Conservation (phyloP, 768 basidiomycete genomes). For the Boletellus sp. region DNA sequence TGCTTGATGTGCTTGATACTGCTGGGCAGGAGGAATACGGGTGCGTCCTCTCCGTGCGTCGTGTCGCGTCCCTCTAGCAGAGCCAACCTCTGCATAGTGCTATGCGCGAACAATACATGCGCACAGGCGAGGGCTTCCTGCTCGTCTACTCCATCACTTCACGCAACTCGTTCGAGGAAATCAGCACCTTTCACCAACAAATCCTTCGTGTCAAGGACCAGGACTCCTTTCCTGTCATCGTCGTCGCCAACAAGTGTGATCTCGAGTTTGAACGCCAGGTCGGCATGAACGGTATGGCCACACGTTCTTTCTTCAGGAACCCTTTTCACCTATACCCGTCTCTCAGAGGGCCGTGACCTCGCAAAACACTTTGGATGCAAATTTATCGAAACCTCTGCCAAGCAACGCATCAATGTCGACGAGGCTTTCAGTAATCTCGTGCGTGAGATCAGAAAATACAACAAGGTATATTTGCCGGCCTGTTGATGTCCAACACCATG, state of each 20-base stretch:
- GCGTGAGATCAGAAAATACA: slow-evolving; percentile 89
- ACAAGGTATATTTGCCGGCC: slow-evolving; percentile 57
- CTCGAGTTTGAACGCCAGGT: slow-evolving; percentile 95
- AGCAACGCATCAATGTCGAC: slow-evolving; percentile 94
- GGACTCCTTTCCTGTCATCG: slow-evolving; percentile 91
- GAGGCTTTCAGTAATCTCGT: slow-evolving; percentile 93
- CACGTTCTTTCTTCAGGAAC: not conserved
- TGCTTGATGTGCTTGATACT: slow-evolving; percentile 95
- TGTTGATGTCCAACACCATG: not conserved
- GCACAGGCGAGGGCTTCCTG: slow-evolving; percentile 96
- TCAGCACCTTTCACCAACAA: slow-evolving; percentile 93
- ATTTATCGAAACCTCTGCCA: slow-evolving; percentile 95
- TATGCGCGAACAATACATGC: slow-evolving; percentile 99
- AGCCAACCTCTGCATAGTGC: slow-evolving; percentile 51
- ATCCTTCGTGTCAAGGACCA: slow-evolving; percentile 96
- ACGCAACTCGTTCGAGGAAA: slow-evolving; percentile 95
- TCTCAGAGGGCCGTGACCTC: slow-evolving; percentile 90
- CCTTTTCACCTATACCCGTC: not conserved
- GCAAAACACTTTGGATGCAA: slow-evolving; percentile 93
- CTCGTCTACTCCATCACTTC: slow-evolving; percentile 99
- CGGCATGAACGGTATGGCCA: slow-evolving; percentile 77
- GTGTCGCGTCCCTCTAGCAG: slow-evolving; percentile 1
- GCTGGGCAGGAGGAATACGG: slow-evolving; percentile 99
- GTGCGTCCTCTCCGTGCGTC: slow-evolving; percentile 43
- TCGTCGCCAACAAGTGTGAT: slow-evolving; percentile 98